Evolutionary conservation across 176 grass and related monocot genomes (phyloP), one percentile per base, ranked within the genome.

Genomic region (Panicum miliaceum): DNA sequence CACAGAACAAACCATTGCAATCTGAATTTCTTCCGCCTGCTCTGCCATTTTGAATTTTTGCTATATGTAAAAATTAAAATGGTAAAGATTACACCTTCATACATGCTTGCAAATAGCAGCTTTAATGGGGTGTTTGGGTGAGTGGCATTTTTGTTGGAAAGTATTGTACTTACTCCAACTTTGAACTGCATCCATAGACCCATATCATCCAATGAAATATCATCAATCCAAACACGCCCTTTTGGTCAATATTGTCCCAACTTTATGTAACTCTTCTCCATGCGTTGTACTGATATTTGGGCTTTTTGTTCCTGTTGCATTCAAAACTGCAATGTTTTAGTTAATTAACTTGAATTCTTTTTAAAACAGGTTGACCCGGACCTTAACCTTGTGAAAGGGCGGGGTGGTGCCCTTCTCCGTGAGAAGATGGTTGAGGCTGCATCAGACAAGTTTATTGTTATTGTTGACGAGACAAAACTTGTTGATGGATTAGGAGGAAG

Each of bases 371-470:
- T 99, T 40, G 96, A 99, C 57, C 96, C 96, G n/a, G 88, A 99
- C 47, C 93, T 99, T 38, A 91, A 99, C 84, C 89, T 99, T 48
- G 96, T 99, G 29, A 99, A 99, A 87, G 96, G 96, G 4, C 89
- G 96, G 25, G 96, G 96, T 43, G 96, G 96, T 38, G 96, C 96
- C 23, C 93, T 99, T 52, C 93, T 99, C 23, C 91, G 96, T n/a
- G 96, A 98, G 85, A 98, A 98, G 88, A 98, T 95, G 87, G 96
- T 99, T 0, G 96, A 99, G 64, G 89, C 96, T 25, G 93, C 93
- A 40, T 99, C 96, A 14, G 91, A 77, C 9, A 99, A 96, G 69
- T 99, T 99, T 3, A 85, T 98, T 2, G 96, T 99, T 15, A 81
- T 96, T 56, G 89, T 84, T 2, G 96, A 99, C 13, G 96, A 99